phyloP scores from a whole-genome alignment of 2,329 filamentous ascomycete genomes.

The Dothistroma septosporum region DNA sequence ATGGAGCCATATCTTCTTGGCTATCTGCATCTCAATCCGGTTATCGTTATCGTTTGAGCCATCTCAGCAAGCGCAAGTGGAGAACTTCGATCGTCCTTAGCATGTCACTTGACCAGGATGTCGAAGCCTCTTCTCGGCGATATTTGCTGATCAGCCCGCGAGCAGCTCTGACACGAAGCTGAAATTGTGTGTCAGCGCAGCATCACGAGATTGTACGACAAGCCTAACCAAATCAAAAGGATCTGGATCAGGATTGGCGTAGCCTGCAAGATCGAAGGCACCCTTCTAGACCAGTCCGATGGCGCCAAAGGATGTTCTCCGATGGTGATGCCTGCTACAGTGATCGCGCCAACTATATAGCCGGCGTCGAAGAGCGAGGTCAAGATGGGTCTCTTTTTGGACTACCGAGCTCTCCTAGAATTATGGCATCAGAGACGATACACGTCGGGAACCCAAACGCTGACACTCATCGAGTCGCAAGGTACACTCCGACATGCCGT shows the following conservation, averaged over 20 bases:
- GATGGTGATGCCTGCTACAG: conserved; percentile 22
- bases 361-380: conserved; percentile 22
- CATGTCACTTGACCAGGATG: conserved; percentile 42
- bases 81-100: conserved; percentile 43
- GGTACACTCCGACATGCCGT: conserved; percentile 27
- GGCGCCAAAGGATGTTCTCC: conserved; percentile 18
- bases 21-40: conserved; percentile 54
- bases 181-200: not conserved
- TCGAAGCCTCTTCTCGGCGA: conserved; percentile 25
- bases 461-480: conserved; percentile 21
- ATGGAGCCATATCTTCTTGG: conserved; percentile 43
- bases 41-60: conserved; percentile 54
- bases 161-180: conserved; percentile 25
- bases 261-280: conserved; percentile 23
- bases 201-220: not conserved
- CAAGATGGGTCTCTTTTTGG: conserved; percentile 21
- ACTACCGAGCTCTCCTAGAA: conserved; percentile 19
- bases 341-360: conserved; percentile 26
- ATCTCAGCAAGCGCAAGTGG: conserved; percentile 52
- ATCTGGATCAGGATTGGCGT: conserved; percentile 20
- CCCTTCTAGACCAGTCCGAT: conserved; percentile 22
- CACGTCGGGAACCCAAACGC: conserved; percentile 15
- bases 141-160: conserved; percentile 24
- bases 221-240: conserved; percentile 14
- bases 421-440: not conserved